A percentile compares a stretch with the other conserved stretches of the same genome.
phyloP scores from a whole-genome alignment of 2,329 filamentous ascomycete species.

The Microdochium paspali region DNA sequence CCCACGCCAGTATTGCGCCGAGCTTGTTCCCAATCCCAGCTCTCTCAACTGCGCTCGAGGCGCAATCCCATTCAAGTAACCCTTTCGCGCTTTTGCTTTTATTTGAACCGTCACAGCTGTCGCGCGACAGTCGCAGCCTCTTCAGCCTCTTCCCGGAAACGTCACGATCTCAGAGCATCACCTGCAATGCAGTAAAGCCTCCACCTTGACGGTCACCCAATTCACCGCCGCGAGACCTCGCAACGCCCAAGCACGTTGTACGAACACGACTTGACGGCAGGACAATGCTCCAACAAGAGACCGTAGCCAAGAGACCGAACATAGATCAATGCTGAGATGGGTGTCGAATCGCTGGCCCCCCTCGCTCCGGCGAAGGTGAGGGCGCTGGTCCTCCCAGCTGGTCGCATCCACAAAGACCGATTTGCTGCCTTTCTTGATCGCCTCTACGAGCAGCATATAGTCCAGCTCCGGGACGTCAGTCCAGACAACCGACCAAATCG shows the following conservation, averaged over 20 bases:
- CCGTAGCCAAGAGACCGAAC: background rate
- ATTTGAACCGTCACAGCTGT: background rate
- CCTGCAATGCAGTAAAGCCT: background rate
- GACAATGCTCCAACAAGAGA: background rate
- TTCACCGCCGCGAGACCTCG: background rate
- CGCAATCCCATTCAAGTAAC: background rate
- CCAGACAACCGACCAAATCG: conserved; percentile 76
- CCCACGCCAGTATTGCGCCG: background rate
- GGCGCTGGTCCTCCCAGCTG: conserved; percentile 77
- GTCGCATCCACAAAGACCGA: conserved; percentile 71
- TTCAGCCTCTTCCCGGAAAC: background rate
- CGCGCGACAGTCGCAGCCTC: background rate
- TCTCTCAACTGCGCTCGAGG: background rate
- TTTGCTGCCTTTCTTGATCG: conserved; percentile 73
- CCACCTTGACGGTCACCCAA: background rate
- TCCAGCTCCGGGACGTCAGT: conserved; percentile 78
- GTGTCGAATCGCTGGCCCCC: conserved; percentile 80
- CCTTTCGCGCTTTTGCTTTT: background rate
- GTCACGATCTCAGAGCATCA: background rate
- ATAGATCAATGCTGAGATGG: conserved; percentile 56
- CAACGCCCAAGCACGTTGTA: background rate
- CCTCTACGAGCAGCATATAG: conserved; percentile 69
- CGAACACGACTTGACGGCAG: background rate
- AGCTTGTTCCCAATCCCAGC: background rate
- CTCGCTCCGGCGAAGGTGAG: conserved; percentile 86